Conservation (phyloP, 2,329 filamentous ascomycete genomes). For the Aspergillus piperis region DNA sequence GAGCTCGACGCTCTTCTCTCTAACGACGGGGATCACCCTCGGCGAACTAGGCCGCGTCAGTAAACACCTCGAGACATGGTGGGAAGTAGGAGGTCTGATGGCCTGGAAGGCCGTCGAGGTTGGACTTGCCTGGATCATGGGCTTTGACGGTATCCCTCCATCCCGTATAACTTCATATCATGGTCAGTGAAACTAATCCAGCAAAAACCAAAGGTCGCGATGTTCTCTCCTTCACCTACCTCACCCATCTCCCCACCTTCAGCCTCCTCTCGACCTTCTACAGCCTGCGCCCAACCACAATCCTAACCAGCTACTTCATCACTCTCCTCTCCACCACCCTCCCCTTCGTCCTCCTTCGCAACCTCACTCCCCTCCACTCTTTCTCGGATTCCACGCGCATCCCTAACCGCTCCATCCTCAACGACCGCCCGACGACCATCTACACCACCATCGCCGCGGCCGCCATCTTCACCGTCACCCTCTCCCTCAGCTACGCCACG, state of each 20-base stretch:
- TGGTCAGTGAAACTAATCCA: background rate
- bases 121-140: constrained; percentile 69
- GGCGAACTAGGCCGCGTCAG: constrained; percentile 69
- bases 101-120: constrained; percentile 66
- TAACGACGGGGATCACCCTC: constrained; percentile 60
- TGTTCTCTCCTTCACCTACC: constrained; percentile 63
- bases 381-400: constrained; percentile 47
- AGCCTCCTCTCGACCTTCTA: constrained; percentile 81
- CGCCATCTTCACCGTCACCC: constrained; percentile 70
- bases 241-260: constrained; percentile 74
- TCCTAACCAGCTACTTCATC: constrained; percentile 64
- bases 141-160: constrained; percentile 60
- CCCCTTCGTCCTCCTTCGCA: constrained; percentile 75
- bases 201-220: constrained; percentile 57
- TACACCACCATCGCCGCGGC: constrained; percentile 70
- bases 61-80: constrained; percentile 62
- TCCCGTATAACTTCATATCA: background rate
- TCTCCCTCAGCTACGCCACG: constrained; percentile 69
- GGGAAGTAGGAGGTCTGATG: constrained; percentile 59
- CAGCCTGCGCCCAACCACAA: constrained; percentile 62
- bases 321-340: constrained; percentile 69
- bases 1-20: constrained; percentile 65
- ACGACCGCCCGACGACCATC: constrained; percentile 62
- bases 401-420: constrained; percentile 65
- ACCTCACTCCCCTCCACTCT: constrained; percentile 60